phyloP scores from a whole-genome alignment of 331 rosid species.

The Erythrophleum ivorense region DNA sequence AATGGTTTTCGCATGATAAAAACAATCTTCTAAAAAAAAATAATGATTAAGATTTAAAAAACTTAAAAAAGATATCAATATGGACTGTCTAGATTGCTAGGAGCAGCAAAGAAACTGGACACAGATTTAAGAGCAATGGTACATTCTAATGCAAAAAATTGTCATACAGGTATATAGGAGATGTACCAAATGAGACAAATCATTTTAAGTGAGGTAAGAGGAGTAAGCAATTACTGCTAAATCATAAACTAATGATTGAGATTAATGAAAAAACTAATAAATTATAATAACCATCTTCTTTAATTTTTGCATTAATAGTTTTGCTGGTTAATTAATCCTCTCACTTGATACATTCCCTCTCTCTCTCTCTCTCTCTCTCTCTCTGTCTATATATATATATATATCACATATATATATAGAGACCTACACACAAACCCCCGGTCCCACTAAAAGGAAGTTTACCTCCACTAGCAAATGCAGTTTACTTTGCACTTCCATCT shows the following conservation, averaged over 20 bases:
- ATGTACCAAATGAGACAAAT: neutral
- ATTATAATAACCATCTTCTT: neutral
- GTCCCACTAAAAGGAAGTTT: neutral
- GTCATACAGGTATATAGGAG: neutral
- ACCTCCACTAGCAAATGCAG: constrained; percentile 16
- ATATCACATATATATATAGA: too few relatives aligned
- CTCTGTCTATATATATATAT: too few relatives aligned
- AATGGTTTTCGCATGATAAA: too few relatives aligned
- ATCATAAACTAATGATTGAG: neutral
- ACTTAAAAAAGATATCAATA: too few relatives aligned
- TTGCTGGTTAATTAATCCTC: too few relatives aligned
- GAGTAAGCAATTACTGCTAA: neutral
- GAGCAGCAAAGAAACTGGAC: too few relatives aligned
- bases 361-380: neutral
- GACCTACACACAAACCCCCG: too few relatives aligned
- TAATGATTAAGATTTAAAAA: too few relatives aligned
- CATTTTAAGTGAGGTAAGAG: neutral
- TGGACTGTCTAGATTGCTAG: too few relatives aligned
- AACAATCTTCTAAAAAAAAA: too few relatives aligned
- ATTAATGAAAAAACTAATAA: neutral
- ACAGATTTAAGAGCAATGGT: neutral
- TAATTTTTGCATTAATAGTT: neutral
- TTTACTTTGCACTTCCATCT: constrained; percentile 24
- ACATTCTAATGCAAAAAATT: neutral
- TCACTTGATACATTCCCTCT: neutral